Evolutionary conservation across 306 rosid genomes (phyloP).

Genomic region (Abrus pulchellus): DNA sequence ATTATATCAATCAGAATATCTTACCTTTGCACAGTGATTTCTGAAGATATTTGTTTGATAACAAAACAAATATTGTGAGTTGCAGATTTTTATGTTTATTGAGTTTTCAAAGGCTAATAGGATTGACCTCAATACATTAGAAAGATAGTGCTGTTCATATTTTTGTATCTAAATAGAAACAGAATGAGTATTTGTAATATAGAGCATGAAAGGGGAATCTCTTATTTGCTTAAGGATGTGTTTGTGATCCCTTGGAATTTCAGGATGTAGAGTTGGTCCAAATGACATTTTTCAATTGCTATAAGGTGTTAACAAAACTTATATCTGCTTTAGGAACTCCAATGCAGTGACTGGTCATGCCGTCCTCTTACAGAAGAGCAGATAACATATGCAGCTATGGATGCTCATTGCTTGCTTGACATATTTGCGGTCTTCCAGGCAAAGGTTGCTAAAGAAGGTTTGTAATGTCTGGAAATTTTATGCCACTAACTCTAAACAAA

Average conservation of each 20-base stretch:
- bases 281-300: conserved; percentile 43
- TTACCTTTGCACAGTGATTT: conserved; percentile 40
- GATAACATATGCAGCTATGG: conserved; percentile 86
- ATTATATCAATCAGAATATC: conserved; percentile 36
- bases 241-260: conserved; percentile 41
- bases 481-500: conserved; percentile 15
- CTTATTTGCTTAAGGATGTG: conserved; percentile 10
- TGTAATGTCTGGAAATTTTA: conserved; percentile 44
- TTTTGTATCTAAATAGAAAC: conserved; percentile 33
- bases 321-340: conserved; percentile 84
- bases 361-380: conserved; percentile 97
- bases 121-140: conserved; percentile 39
- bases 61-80: conserved; percentile 35
- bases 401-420: conserved; percentile 93
- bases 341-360: conserved; percentile 97
- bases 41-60: conserved; percentile 44
- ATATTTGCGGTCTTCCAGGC: conserved; percentile 73
- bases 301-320: conserved; percentile 53
- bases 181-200: conserved; percentile 9
- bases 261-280: conserved; percentile 38
- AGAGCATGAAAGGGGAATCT: conserved; percentile 29
- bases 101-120: conserved; percentile 36
- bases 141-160: not conserved
- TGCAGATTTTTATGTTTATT: conserved; percentile 28
- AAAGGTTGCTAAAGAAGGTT: conserved; percentile 79